phyloP scores from a whole-genome alignment of 2,329 filamentous ascomycete species.

The Hypocreales sp. region DNA sequence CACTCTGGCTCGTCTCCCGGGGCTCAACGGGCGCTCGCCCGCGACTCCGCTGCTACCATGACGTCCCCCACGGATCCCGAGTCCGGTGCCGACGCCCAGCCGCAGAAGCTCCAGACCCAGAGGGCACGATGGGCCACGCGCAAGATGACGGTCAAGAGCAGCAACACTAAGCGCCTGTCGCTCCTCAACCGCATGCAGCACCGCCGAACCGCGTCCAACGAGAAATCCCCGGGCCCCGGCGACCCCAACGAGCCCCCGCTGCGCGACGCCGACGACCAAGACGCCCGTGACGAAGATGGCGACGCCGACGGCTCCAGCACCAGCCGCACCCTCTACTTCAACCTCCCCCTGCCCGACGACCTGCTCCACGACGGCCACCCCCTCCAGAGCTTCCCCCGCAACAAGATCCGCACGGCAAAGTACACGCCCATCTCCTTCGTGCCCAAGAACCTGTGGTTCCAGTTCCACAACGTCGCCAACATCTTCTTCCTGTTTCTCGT shows the following conservation, averaged over 20 bases:
- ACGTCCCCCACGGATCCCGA: constrained; percentile 14
- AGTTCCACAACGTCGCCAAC: constrained; percentile 98
- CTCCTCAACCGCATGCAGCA: constrained; percentile 64
- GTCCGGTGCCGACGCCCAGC: constrained; percentile 8
- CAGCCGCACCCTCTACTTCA: constrained; percentile 64
- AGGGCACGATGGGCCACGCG: constrained; percentile 95
- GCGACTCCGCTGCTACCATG: constrained; percentile 18
- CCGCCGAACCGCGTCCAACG: constrained; percentile 41
- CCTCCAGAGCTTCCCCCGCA: constrained; percentile 55
- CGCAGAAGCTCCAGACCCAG: constrained; percentile 34
- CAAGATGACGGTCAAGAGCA: constrained; percentile 61
- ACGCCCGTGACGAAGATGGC: constrained; percentile 13
- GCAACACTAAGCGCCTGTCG: constrained; percentile 63
- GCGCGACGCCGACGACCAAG: constrained; percentile 12
- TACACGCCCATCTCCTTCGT: constrained; percentile 92
- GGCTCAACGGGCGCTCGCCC: constrained; percentile 23
- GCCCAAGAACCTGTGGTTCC: constrained; percentile 92
- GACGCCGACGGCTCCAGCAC: constrained; percentile 24
- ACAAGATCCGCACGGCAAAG: constrained; percentile 96
- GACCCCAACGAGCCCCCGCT: constrained; percentile 13
- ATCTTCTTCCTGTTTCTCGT: constrained; percentile 96
- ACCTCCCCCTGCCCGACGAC: constrained; percentile 59
- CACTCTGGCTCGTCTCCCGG: constrained; percentile 20
- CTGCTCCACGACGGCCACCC: constrained; percentile 67
- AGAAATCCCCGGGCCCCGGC: constrained; percentile 47